Evolutionary conservation across 352 stramenopile genomes (phyloP).

Genomic region (Pythium vanterpoolii): DNA sequence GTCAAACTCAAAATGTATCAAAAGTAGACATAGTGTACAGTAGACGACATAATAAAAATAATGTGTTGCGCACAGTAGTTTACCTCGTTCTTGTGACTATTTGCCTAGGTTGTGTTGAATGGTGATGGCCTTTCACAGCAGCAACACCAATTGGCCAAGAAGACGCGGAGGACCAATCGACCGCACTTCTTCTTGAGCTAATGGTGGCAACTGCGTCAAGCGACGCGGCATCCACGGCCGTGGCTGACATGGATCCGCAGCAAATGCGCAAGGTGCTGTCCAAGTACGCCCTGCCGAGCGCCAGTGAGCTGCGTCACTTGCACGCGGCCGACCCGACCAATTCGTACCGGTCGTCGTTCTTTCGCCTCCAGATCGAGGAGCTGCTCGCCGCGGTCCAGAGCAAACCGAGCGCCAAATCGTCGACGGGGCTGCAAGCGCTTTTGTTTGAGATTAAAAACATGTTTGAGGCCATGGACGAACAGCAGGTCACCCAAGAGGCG

Average conservation of each 20-base stretch:
- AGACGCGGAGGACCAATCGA: constrained; percentile 16
- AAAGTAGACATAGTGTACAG: neutral
- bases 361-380: constrained; percentile 85
- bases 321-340: constrained; percentile 71
- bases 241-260: constrained; percentile 34
- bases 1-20: neutral
- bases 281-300: constrained; percentile 89
- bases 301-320: constrained; percentile 75
- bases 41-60: neutral
- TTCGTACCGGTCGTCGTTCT: constrained; percentile 79
- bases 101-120: constrained; percentile 12
- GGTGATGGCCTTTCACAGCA: constrained; percentile 14
- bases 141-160: constrained; percentile 24
- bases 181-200: neutral
- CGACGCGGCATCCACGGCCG: too few species aligned
- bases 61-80: neutral
- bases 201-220: constrained; percentile 14
- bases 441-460: constrained; percentile 84
- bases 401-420: constrained; percentile 44
- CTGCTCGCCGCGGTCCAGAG: constrained; percentile 70
- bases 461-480: constrained; percentile 51
- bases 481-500: constrained; percentile 75
- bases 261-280: constrained; percentile 73
- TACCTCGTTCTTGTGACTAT: constrained; percentile 9
- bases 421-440: constrained; percentile 52